Conservation (phyloP, 371 early-diverging fungal species). For the Mortierella sp. region DNA sequence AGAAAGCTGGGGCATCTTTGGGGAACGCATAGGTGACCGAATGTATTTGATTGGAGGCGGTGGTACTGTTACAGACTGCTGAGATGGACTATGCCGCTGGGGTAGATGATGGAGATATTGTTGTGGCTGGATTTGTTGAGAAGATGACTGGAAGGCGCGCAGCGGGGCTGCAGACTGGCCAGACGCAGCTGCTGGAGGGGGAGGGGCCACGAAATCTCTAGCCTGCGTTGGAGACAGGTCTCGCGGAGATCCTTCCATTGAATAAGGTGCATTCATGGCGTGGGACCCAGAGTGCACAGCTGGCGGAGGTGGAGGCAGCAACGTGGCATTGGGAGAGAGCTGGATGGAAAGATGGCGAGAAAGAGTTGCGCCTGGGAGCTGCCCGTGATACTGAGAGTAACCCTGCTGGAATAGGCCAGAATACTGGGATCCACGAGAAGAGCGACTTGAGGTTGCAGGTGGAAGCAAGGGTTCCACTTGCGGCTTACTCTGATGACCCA, state of each 20-base stretch:
- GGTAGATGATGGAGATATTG: conserved; percentile 22
- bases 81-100: conserved; percentile 31
- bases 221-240: neutral
- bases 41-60: conserved; percentile 44
- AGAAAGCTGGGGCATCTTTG: conserved; percentile 49
- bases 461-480: conserved; percentile 22
- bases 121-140: conserved; percentile 13
- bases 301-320: conserved; percentile 47
- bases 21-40: conserved; percentile 46
- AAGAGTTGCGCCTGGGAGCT: conserved; percentile 34
- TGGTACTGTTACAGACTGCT: conserved; percentile 23
- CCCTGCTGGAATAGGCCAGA: conserved; percentile 48
- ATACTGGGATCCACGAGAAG: conserved; percentile 24
- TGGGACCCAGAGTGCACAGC: conserved; percentile 32
- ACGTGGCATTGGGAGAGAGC: conserved; percentile 31
- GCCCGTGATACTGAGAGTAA: conserved; percentile 45
- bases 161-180: conserved; percentile 1
- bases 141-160: conserved; percentile 3
- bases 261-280: conserved; percentile 15
- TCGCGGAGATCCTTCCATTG: conserved; percentile 19
- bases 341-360: conserved; percentile 53
- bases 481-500: neutral
- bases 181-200: conserved; percentile 10
- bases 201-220: conserved; percentile 12
- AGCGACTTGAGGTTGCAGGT: conserved; percentile 13